Evolutionary conservation across 2,329 filamentous ascomycete species (phyloP).

Genomic region (Fusarium pseudocircinatum): DNA sequence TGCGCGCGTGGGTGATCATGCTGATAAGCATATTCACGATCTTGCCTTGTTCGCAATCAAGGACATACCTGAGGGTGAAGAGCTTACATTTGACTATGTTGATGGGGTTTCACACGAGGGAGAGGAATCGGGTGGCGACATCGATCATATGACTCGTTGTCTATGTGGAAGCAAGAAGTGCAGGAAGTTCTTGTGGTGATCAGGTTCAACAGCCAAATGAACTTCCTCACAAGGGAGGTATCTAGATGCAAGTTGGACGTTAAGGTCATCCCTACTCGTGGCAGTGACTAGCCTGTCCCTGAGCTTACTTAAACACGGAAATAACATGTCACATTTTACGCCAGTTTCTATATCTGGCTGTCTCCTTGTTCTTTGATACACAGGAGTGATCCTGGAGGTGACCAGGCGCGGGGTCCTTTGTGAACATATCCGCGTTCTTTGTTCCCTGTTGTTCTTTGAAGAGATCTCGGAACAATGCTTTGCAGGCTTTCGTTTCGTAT

Average conservation of each 20-base stretch:
- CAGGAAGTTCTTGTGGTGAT: slow-evolving; percentile 73
- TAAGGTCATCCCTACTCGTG: neutral
- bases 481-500: neutral
- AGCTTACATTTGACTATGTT: slow-evolving; percentile 84
- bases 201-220: neutral
- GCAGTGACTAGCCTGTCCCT: neutral
- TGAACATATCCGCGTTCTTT: neutral
- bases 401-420: neutral
- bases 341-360: neutral
- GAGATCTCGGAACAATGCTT: neutral
- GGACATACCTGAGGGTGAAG: slow-evolving; percentile 71
- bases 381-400: neutral
- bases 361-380: neutral
- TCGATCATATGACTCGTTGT: slow-evolving; percentile 65
- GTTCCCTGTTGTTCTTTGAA: neutral
- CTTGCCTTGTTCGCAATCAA: slow-evolving; percentile 78
- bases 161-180: slow-evolving; percentile 74
- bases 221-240: neutral
- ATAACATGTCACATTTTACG: neutral
- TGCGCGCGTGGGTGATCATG: slow-evolving; percentile 79
- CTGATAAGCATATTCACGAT: slow-evolving; percentile 78
- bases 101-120: slow-evolving; percentile 68
- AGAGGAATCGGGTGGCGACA: slow-evolving; percentile 52
- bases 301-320: neutral
- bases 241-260: neutral